These are phyloP conservation scores for Paramecium tetraurelia DNA, from an alignment of 73 alveolate genomes.

Conservation along the genomic window DNA sequence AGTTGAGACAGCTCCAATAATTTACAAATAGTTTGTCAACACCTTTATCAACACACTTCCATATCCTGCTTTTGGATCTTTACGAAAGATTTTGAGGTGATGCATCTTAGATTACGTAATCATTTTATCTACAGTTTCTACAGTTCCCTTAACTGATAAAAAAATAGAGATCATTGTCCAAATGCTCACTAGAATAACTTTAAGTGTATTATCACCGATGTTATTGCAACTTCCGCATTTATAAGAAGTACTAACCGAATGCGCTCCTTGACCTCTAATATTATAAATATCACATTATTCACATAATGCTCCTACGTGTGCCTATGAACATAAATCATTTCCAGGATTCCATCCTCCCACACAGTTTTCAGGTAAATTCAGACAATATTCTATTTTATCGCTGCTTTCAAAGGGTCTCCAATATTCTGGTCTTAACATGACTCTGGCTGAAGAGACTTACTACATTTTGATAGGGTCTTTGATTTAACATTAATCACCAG, in stretches of 20 bases:
- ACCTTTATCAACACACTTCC: neutral
- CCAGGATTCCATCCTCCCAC: constrained; percentile 55
- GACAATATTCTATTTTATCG: neutral
- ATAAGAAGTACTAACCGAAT: constrained; percentile 21
- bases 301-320: constrained; percentile 56
- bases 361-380: neutral
- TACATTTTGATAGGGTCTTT: neutral
- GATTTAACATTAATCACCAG: neutral
- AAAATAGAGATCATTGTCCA: neutral
- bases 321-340: constrained; percentile 16
- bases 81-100: neutral
- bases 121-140: neutral
- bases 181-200: constrained; percentile 13
- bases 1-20: neutral
- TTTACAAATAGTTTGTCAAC: neutral
- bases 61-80: neutral
- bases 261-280: constrained; percentile 12
- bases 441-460: neutral
- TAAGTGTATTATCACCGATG: constrained; percentile 13
- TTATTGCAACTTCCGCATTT: constrained; percentile 35
- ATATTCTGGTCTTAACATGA: constrained; percentile 16
- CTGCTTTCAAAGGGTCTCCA: constrained; percentile 52
- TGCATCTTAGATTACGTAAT: neutral
- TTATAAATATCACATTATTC: constrained; percentile 48
- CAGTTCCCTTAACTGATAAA: neutral